These are phyloP conservation scores for Crithidia sp. DNA, from an alignment of 208 protist species.

Conservation along the genomic window DNA sequence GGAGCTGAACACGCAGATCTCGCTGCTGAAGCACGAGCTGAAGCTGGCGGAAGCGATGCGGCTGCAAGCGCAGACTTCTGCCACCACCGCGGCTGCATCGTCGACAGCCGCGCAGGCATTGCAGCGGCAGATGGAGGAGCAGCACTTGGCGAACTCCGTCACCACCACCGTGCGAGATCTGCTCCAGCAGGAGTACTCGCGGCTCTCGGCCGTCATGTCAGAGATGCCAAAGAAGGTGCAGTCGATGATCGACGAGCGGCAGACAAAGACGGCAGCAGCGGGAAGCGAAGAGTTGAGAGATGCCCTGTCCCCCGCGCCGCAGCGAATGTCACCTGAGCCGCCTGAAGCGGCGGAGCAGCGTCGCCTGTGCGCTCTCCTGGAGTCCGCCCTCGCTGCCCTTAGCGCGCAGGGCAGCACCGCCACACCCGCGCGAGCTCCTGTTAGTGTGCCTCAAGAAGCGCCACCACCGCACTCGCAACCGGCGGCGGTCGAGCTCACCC, in stretches of 20 bases:
- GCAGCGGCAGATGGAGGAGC: constrained; percentile 20
- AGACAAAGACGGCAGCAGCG: background rate
- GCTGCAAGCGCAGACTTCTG: background rate
- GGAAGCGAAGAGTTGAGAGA: background rate
- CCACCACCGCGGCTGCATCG: background rate
- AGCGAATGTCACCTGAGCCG: background rate
- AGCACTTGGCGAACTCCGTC: constrained; percentile 11
- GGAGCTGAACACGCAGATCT: constrained; percentile 31
- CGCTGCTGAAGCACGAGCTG: constrained; percentile 24
- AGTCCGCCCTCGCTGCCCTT: constrained; percentile 9
- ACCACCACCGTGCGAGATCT: constrained; percentile 24
- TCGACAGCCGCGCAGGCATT: constrained; percentile 14
- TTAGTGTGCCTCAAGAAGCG: too few species aligned
- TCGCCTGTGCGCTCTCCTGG: constrained; percentile 1
- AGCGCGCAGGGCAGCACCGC: background rate
- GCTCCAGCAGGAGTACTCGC: constrained; percentile 31
- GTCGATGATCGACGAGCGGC: constrained; percentile 12
- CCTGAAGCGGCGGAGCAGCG: constrained; percentile 4
- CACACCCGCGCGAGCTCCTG: too few species aligned
- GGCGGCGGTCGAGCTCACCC: background rate
- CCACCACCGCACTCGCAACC: too few species aligned
- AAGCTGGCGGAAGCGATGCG: constrained; percentile 28
- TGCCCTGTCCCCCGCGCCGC: background rate
- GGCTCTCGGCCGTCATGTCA: constrained; percentile 37
- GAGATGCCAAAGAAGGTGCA: constrained; percentile 38